A percentile compares a stretch with the other conserved stretches of the same genome.
phyloP scores from a whole-genome alignment of 1,284 basidiomycete species.

The Coniophora puteana region DNA sequence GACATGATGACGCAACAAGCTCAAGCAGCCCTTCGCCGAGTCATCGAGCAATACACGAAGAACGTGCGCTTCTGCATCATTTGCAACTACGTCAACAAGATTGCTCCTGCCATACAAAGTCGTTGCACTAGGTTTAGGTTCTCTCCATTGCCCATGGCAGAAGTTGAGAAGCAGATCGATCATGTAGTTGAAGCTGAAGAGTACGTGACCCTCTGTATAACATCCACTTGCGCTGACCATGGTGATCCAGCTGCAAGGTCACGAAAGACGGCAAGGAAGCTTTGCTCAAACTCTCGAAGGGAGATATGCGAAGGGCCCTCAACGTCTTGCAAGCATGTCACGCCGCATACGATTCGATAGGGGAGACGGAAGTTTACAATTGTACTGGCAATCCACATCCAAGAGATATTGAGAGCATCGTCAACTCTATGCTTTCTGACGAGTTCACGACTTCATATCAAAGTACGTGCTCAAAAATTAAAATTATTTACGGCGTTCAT shows the following conservation, averaged over 20 bases:
- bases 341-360: slow-evolving; percentile 88
- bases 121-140: slow-evolving; percentile 98
- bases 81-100: slow-evolving; percentile 99
- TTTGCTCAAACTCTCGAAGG: slow-evolving; percentile 88
- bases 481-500: not conserved
- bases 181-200: slow-evolving; percentile 80
- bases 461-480: slow-evolving; percentile 47
- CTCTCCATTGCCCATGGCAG: slow-evolving; percentile 85
- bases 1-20: slow-evolving; percentile 99
- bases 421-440: slow-evolving; percentile 94
- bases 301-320: slow-evolving; percentile 96
- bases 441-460: slow-evolving; percentile 94
- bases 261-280: slow-evolving; percentile 87
- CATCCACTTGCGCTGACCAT: slow-evolving; percentile 5
- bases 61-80: slow-evolving; percentile 99
- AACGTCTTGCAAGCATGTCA: slow-evolving; percentile 98
- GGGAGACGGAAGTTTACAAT: slow-evolving; percentile 92
- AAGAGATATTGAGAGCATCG: slow-evolving; percentile 87
- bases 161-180: slow-evolving; percentile 83
- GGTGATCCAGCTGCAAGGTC: slow-evolving; percentile 68
- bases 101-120: slow-evolving; percentile 97
- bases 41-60: slow-evolving; percentile 98
- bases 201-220: slow-evolving; percentile 20
- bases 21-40: slow-evolving; percentile 92
- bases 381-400: slow-evolving; percentile 98